These are phyloP conservation scores for Byssoonygena ceratinophila DNA, from an alignment of 2,329 filamentous ascomycete genomes.

Conservation along the genomic window DNA sequence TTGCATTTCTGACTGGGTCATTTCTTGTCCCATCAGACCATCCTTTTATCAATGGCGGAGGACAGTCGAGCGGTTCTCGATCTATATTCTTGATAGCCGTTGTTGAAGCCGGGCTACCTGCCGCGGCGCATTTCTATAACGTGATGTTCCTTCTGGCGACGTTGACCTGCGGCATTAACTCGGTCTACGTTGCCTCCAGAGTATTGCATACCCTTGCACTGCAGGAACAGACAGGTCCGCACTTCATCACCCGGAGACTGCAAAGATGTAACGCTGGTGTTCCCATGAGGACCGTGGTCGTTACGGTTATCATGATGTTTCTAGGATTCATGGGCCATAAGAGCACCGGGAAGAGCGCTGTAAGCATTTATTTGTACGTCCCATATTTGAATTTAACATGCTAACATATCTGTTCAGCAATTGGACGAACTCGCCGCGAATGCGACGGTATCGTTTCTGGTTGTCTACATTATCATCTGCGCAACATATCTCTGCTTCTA, in stretches of 20 bases:
- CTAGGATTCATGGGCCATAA: slow-evolving; percentile 33
- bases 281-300: slow-evolving; percentile 31
- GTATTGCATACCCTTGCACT: slow-evolving; percentile 36
- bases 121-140: slow-evolving; percentile 36
- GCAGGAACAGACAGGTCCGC: slow-evolving; percentile 30
- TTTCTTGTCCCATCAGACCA: slow-evolving; percentile 37
- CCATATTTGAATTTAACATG: not conserved
- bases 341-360: slow-evolving; percentile 25
- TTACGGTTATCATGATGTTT: slow-evolving; percentile 30
- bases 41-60: slow-evolving; percentile 33
- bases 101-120: slow-evolving; percentile 31
- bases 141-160: slow-evolving; percentile 39
- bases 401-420: slow-evolving; percentile 20
- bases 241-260: slow-evolving; percentile 33
- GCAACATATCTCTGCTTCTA: slow-evolving; percentile 30
- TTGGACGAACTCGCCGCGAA: slow-evolving; percentile 31
- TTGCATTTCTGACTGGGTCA: slow-evolving; percentile 35
- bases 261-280: slow-evolving; percentile 32
- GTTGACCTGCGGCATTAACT: slow-evolving; percentile 34
- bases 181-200: slow-evolving; percentile 35
- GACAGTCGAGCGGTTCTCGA: slow-evolving; percentile 27
- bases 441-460: slow-evolving; percentile 31
- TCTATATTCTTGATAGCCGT: slow-evolving; percentile 36
- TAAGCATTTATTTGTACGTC: slow-evolving; percentile 18
- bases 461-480: slow-evolving; percentile 35